Evolutionary conservation across 306 rosid genomes (phyloP).

Genomic region (Vigna unguiculata): DNA sequence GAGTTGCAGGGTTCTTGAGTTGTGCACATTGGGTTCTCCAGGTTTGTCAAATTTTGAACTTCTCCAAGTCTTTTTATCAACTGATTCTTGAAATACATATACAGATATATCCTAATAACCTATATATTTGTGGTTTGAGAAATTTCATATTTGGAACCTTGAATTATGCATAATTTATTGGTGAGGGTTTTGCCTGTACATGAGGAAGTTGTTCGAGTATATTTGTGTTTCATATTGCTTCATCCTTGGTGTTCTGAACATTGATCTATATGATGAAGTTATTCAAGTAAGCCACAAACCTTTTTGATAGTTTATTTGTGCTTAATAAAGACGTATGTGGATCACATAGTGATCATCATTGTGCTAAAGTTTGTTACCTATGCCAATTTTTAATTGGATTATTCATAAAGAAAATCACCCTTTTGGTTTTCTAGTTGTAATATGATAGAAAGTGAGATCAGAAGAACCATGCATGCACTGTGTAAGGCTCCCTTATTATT

Average conservation of each 20-base stretch:
- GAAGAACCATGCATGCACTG: no score
- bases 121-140: background rate
- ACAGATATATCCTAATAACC: conserved; percentile 34
- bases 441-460: no score
- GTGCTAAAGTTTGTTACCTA: no score
- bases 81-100: conserved; percentile 16
- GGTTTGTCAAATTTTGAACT: conserved; percentile 51
- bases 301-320: conserved; percentile 20
- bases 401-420: no score
- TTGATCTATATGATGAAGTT: conserved; percentile 73
- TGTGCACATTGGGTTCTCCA: conserved; percentile 91
- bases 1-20: conserved; percentile 85
- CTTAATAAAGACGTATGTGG: background rate
- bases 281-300: conserved; percentile 73
- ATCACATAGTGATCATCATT: no score
- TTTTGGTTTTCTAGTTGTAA: no score
- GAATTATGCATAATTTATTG: conserved; percentile 28
- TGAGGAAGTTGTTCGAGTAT: no score
- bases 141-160: conserved; percentile 4
- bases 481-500: no score
- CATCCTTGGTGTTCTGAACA: conserved; percentile 91
- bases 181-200: no score
- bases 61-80: background rate
- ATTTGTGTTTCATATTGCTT: no score
- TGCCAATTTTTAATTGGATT: no score